A percentile compares a stretch with the other conserved stretches of the same genome.
These are phyloP conservation scores for Colletotrichum paranaense DNA, from an alignment of 2,329 filamentous ascomycete species.

Conservation along the genomic window DNA sequence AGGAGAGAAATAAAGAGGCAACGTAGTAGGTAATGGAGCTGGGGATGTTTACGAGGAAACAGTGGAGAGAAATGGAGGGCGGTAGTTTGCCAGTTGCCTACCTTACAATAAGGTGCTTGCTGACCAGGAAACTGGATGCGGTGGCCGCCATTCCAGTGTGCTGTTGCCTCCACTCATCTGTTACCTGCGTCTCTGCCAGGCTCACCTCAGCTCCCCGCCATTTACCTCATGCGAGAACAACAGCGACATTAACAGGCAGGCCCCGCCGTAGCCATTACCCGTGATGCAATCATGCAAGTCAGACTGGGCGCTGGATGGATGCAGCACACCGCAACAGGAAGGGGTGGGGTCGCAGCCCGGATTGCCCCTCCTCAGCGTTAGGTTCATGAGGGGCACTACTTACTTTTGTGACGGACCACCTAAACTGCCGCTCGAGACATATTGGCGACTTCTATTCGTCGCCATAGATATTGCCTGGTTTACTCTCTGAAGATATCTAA, in stretches of 20 bases:
- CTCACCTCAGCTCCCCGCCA: slow-evolving; percentile 15
- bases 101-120: not conserved
- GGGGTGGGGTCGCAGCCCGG: slow-evolving; percentile 10
- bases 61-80: slow-evolving; percentile 27
- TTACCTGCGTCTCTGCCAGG: not conserved
- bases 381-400: not conserved
- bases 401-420: not conserved
- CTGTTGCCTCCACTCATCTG: slow-evolving; percentile 14
- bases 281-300: slow-evolving; percentile 36
- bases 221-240: slow-evolving; percentile 2
- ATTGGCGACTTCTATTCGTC: not conserved
- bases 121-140: slow-evolving; percentile 7
- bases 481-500: not conserved
- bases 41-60: slow-evolving; percentile 32
- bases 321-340: slow-evolving; percentile 32
- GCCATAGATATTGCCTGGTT: not conserved
- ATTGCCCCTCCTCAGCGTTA: slow-evolving; percentile 18
- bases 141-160: slow-evolving; percentile 31
- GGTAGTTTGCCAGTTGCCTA: not conserved
- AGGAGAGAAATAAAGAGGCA: slow-evolving; percentile 20
- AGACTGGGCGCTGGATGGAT: slow-evolving; percentile 20
- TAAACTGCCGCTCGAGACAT: not conserved
- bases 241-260: not conserved
- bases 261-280: slow-evolving; percentile 31
- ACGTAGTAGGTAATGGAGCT: not conserved